A percentile compares a stretch with the other conserved stretches of the same genome.
These are phyloP conservation scores for Colletotrichum abscissum DNA, from an alignment of 2,329 filamentous ascomycete species.

Conservation along the genomic window DNA sequence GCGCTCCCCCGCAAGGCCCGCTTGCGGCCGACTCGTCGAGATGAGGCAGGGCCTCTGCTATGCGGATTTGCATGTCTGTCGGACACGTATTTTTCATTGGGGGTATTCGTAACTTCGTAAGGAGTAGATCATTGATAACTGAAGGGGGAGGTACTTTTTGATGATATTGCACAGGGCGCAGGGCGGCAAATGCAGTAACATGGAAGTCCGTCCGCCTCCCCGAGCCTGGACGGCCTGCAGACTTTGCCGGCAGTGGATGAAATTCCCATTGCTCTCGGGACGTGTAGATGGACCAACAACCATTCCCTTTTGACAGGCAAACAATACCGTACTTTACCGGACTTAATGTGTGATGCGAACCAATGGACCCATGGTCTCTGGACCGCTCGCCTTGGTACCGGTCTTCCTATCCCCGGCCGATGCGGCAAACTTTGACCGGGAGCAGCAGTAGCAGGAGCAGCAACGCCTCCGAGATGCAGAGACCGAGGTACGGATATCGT, in stretches of 20 bases:
- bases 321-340: not conserved
- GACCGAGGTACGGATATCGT: slow-evolving; percentile 5
- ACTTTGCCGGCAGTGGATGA: not conserved
- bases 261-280: not conserved
- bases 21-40: slow-evolving; percentile 8
- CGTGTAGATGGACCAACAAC: not conserved
- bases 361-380: not conserved
- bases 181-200: not conserved
- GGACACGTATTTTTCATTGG: not conserved
- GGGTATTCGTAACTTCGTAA: not conserved
- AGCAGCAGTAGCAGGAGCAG: not conserved
- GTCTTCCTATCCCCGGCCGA: slow-evolving; percentile 13
- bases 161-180: not conserved
- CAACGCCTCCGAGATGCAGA: not conserved
- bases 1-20: slow-evolving; percentile 18
- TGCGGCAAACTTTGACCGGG: slow-evolving; percentile 5
- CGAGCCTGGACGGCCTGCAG: not conserved
- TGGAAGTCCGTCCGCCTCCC: not conserved
- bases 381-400: not conserved
- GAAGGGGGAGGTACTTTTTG: not conserved
- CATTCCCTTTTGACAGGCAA: not conserved
- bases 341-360: not conserved
- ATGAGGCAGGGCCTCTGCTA: slow-evolving; percentile 14
- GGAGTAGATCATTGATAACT: not conserved
- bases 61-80: not conserved